Evolutionary conservation across 495 filamentous ascomycete genomes (phyloP).

Genomic region (Penicillium waksmanii): DNA sequence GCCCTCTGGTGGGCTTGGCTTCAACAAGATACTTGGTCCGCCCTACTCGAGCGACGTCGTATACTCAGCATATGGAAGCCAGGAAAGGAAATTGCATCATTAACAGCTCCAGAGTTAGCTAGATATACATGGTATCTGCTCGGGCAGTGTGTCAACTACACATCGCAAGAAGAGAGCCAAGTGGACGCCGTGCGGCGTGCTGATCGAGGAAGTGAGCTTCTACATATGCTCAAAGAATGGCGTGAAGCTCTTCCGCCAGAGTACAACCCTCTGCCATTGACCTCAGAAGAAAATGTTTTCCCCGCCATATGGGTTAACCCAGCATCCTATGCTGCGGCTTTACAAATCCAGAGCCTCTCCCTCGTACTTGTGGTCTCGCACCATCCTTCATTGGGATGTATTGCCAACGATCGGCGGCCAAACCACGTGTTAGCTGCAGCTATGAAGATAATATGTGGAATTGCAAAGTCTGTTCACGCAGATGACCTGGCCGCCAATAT

Average conservation of each 20-base stretch:
- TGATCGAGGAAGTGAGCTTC: conserved; percentile 24
- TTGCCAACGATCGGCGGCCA: conserved; percentile 28
- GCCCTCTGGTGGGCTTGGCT: conserved; percentile 30
- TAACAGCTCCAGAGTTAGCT: conserved; percentile 21
- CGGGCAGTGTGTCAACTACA: conserved; percentile 26
- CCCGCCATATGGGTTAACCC: conserved; percentile 39
- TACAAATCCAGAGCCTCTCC: conserved; percentile 36
- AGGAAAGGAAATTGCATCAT: conserved; percentile 6
- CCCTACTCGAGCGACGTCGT: conserved; percentile 19
- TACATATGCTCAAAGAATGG: conserved; percentile 34
- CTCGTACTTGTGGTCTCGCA: conserved; percentile 32
- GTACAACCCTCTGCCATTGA: conserved; percentile 25
- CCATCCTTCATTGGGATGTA: conserved; percentile 28
- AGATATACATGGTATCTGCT: conserved; percentile 19
- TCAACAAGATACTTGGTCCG: conserved; percentile 28
- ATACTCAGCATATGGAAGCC: conserved; percentile 24
- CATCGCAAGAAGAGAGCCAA: conserved; percentile 18
- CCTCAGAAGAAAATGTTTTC: conserved; percentile 18
- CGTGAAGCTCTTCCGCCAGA: conserved; percentile 29
- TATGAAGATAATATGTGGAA: conserved; percentile 29
- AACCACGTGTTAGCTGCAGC: conserved; percentile 23
- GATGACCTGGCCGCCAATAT: conserved; percentile 24
- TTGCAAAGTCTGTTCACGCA: conserved; percentile 24
- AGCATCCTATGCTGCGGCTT: conserved; percentile 27
- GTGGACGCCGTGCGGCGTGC: conserved; percentile 14